Conservation (phyloP, 345 rosid genomes). For the Lenwebbia sp. region DNA sequence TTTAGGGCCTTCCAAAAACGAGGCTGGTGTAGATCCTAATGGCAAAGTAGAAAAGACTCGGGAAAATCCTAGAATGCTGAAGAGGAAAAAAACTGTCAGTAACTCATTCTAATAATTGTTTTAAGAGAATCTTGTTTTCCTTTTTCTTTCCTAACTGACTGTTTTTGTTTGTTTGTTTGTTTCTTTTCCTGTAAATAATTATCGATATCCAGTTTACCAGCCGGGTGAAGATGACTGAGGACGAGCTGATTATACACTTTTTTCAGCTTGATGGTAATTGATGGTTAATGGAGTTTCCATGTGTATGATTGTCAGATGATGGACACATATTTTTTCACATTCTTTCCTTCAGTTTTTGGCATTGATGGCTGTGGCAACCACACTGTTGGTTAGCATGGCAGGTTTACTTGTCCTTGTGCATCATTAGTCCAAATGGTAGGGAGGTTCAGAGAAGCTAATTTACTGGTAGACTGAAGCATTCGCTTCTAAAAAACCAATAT, state of each 20-base stretch:
- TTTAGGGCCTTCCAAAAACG: conserved; percentile 11
- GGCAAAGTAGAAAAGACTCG: conserved; percentile 18
- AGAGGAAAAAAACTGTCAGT: conserved; percentile 42
- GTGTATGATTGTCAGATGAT: background rate
- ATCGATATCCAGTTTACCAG: conserved; percentile 24
- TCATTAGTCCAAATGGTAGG: background rate
- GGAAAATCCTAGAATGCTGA: conserved; percentile 16
- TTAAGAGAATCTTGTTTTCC: background rate
- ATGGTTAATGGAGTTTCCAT: background rate
- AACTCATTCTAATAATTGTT: background rate
- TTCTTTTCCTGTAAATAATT: background rate
- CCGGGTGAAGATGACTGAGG: conserved; percentile 71
- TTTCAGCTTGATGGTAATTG: conserved; percentile 72
- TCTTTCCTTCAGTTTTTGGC: background rate
- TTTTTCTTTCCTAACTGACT: conserved; percentile 13
- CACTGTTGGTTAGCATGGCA: background rate
- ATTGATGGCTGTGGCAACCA: background rate
- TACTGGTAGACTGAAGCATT: background rate
- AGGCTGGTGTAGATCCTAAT: background rate
- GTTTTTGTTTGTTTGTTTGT: conserved; percentile 19
- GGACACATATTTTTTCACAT: background rate
- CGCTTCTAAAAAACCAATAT: too few relatives aligned
- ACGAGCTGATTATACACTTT: conserved; percentile 64
- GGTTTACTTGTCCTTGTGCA: background rate
- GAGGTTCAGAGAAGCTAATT: background rate